These are phyloP conservation scores for Selaginella tamariscina DNA, from an alignment of 75 land plant genomes.

Conservation along the genomic window DNA sequence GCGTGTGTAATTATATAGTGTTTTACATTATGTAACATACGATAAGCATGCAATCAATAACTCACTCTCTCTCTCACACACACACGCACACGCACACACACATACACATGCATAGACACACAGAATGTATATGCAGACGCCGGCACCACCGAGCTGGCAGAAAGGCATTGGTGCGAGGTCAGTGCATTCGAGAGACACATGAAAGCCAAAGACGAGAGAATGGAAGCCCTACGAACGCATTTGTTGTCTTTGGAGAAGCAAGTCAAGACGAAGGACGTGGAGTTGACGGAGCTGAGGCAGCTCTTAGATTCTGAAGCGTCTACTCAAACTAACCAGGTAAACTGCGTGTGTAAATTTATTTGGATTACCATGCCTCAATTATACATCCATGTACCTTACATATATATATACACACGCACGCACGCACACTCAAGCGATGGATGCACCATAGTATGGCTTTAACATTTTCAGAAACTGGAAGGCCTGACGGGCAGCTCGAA, in stretches of 20 bases:
- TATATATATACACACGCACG: too few relatives aligned
- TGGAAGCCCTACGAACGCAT: slow-evolving; percentile 46
- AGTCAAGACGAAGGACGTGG: slow-evolving; percentile 32
- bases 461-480: slow-evolving; percentile 12
- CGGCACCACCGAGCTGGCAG: slow-evolving; percentile 34
- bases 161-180: slow-evolving; percentile 50
- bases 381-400: too few relatives aligned
- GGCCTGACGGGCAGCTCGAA: not conserved
- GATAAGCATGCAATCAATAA: too few relatives aligned
- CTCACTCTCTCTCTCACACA: too few relatives aligned
- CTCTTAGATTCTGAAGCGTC: slow-evolving; percentile 21
- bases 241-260: slow-evolving; percentile 50
- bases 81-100: too few relatives aligned
- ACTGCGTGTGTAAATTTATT: slow-evolving; percentile 12
- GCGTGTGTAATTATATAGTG: too few relatives aligned
- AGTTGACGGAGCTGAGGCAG: slow-evolving; percentile 29
- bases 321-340: slow-evolving; percentile 29
- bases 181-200: slow-evolving; percentile 70
- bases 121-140: too few relatives aligned
- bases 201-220: slow-evolving; percentile 60
- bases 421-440: too few relatives aligned
- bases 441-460: too few relatives aligned
- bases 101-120: too few relatives aligned
- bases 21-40: too few relatives aligned
- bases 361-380: too few relatives aligned